phyloP scores from a whole-genome alignment of 441 rosid species.

The Cnidoscolus chayamansa region DNA sequence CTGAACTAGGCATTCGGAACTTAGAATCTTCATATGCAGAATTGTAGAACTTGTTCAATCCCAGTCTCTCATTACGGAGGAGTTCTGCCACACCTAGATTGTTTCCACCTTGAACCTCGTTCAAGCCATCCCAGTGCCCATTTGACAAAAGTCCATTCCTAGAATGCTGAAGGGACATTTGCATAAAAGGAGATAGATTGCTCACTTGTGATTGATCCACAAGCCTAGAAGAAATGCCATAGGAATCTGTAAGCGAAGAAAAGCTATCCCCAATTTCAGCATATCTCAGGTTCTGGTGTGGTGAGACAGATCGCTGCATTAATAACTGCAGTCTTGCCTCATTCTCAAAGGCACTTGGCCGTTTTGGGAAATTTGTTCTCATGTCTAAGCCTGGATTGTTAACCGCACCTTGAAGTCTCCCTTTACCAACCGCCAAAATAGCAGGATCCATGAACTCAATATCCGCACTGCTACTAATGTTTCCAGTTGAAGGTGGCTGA shows the following conservation, averaged over 20 bases:
- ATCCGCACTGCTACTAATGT: constrained; percentile 43
- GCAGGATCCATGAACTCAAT: constrained; percentile 93
- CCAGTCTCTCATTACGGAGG: constrained; percentile 73
- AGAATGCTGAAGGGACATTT: constrained; percentile 54
- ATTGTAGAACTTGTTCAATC: constrained; percentile 48
- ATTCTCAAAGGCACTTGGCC: constrained; percentile 49
- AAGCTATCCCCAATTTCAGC: constrained; percentile 46
- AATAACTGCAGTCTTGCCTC: constrained; percentile 64
- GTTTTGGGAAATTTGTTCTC: constrained; percentile 54
- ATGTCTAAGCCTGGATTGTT: constrained; percentile 51
- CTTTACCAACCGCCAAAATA: constrained; percentile 93
- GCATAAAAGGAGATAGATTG: constrained; percentile 48
- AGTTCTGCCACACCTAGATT: constrained; percentile 58
- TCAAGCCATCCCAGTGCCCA: constrained; percentile 86
- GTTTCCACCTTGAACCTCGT: constrained; percentile 61
- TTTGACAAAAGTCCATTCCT: constrained; percentile 59
- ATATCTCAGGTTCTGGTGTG: constrained; percentile 57
- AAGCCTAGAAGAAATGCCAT: constrained; percentile 60
- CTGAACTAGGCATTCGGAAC: constrained; percentile 64
- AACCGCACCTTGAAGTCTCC: constrained; percentile 55
- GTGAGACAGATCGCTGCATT: constrained; percentile 64
- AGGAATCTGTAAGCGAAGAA: constrained; percentile 54
- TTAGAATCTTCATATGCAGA: constrained; percentile 74
- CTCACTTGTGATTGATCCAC: constrained; percentile 61
- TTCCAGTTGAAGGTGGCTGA: constrained; percentile 42